Base-by-base conservation (phyloP, 2,329 filamentous ascomycete genomes). In the Sclerotinia nivalis region DNA sequence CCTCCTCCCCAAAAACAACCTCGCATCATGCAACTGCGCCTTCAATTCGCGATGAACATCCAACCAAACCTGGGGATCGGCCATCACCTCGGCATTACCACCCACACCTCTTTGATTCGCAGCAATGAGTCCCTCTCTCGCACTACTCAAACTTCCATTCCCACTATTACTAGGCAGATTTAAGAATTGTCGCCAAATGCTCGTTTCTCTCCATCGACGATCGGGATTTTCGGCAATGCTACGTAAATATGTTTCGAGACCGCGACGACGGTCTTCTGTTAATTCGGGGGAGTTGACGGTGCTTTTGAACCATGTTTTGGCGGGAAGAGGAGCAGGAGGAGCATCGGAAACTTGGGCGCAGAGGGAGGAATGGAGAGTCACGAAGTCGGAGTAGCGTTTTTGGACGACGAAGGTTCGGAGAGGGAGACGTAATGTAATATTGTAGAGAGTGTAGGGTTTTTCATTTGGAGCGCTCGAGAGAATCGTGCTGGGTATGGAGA, bases 301-400 rank as follows among this genome's bases (percentile, higher is more conserved):
- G 13, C 88, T 88, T 71, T 89, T 87, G 77, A 95, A 87, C 91
- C 91, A 96, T 60, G 89, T 88, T 78, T 96, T 96, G 20, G 82
- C 82, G 0, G 92, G 92, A 8, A 95, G 83, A 0, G 90, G 82
- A 1, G 83, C 82, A 0, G 92, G 92, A 10, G 92, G 91, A 28
- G 90, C 79, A 31, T 83, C 77, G 75, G 88, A 88, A 69, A 89
- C 86, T 64, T 88, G 82, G 54, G 85, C 81, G 28, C 84, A 83
- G 12, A 96, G 85, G 5, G 85, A 81, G 43, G 83, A 79, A 81
- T 96, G 88, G 22, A 96, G 87, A 60, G 84, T 79, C 69, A 83
- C 82, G 77, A 96, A 96, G 78, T 96, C 92, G 67, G 89, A 93
- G 83, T 95, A 96, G 76, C 92, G 91, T 80, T 94, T 95, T 76